Percentiles rank a stretch among this genome's conserved stretches.
phyloP scores from a whole-genome alignment of 73 alveolate genomes.

The Paramecium octaurelia region DNA sequence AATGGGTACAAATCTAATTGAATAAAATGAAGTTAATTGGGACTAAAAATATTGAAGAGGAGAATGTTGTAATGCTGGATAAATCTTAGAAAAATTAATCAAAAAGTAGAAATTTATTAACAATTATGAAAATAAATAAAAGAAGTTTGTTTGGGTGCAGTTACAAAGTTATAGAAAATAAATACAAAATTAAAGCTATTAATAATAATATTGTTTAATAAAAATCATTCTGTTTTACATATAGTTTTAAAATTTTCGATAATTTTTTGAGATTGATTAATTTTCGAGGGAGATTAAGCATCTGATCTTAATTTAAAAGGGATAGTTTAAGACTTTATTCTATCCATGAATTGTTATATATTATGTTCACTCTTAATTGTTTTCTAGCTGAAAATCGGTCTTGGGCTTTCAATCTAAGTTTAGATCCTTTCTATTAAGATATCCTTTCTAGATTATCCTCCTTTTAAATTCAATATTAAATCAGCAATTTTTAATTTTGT shows the following conservation, averaged over 20 bases:
- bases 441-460: neutral
- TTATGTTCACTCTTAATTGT: neutral
- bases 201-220: neutral
- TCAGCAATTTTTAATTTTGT: neutral
- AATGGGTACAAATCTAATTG: conserved; percentile 4
- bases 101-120: neutral
- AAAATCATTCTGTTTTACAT: neutral
- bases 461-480: neutral
- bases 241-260: neutral
- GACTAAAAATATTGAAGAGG: neutral
- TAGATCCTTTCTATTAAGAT: neutral
- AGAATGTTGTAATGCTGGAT: neutral
- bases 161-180: neutral
- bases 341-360: neutral
- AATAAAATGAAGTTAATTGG: neutral
- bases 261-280: neutral
- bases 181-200: neutral
- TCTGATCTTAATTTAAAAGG: neutral
- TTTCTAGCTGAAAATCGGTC: neutral
- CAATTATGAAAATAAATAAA: neutral
- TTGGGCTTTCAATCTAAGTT: neutral
- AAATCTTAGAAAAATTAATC: neutral
- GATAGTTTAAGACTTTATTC: neutral
- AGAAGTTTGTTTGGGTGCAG: neutral
- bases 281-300: neutral